Evolutionary conservation across 2,329 filamentous ascomycete species (phyloP).

Genomic region (Coniochaeta hoffmannii): DNA sequence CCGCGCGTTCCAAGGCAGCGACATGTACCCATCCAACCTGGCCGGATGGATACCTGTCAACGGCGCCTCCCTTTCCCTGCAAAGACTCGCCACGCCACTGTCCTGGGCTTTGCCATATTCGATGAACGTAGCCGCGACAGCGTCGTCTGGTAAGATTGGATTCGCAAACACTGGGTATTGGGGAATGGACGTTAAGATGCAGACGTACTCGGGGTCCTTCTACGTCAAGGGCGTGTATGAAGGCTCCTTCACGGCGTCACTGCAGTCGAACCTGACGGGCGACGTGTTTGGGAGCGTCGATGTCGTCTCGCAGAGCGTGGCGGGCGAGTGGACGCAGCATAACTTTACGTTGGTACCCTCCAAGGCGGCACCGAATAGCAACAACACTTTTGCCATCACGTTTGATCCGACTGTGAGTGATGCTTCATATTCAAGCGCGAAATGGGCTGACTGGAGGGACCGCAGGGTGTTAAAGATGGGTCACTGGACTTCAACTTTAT

Average conservation of each 20-base stretch:
- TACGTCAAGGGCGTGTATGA: conserved; percentile 43
- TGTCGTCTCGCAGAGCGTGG: conserved; percentile 32
- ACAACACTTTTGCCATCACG: conserved; percentile 48
- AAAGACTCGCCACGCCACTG: conserved; percentile 37
- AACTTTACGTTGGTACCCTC: conserved; percentile 34
- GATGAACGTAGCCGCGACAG: conserved; percentile 32
- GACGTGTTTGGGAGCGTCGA: conserved; percentile 37
- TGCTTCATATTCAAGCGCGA: conserved; percentile 6
- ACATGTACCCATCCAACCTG: conserved; percentile 32
- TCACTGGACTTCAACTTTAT: conserved; percentile 51
- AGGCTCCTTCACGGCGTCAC: conserved; percentile 37
- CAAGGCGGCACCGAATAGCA: conserved; percentile 41
- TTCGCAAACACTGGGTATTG: conserved; percentile 48
- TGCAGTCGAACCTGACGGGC: conserved; percentile 35
- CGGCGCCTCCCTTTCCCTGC: conserved; percentile 35
- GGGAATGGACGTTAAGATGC: conserved; percentile 44
- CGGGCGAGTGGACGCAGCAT: conserved; percentile 43
- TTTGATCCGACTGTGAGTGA: conserved; percentile 34
- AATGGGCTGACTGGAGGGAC: background rate
- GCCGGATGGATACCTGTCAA: conserved; percentile 37
- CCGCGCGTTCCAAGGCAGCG: conserved; percentile 57
- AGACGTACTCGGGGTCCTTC: conserved; percentile 43
- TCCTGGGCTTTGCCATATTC: conserved; percentile 45
- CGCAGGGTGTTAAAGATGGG: conserved; percentile 25
- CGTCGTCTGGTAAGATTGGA: conserved; percentile 27